Evolutionary conservation across 2,329 filamentous ascomycete genomes (phyloP).

Genomic region (Neonectria hederae): DNA sequence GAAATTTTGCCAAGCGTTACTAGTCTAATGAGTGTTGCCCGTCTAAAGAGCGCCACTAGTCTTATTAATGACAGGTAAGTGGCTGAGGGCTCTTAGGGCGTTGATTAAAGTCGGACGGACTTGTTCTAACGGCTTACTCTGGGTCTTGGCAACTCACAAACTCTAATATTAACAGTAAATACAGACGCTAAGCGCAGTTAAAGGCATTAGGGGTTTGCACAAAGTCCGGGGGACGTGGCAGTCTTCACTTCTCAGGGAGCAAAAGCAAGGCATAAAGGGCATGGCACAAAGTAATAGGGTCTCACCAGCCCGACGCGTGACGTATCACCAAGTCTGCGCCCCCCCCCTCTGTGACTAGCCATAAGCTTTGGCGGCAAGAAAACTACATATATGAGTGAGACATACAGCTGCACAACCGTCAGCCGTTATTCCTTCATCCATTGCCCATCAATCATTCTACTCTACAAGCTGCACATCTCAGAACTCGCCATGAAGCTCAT

Average conservation of each 20-base stretch:
- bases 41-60: too few species aligned
- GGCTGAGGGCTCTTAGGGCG: background rate
- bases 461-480: background rate
- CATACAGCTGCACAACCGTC: background rate
- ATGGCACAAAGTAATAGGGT: background rate
- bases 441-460: background rate
- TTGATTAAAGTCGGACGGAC: background rate
- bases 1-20: background rate
- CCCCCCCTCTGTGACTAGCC: background rate
- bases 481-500: background rate
- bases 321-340: background rate
- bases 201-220: background rate
- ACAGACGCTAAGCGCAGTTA: background rate
- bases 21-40: background rate
- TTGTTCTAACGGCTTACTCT: background rate
- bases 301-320: background rate
- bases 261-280: background rate
- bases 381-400: background rate
- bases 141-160: background rate
- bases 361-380: background rate
- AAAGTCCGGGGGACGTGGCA: background rate
- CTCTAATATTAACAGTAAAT: background rate
- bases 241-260: background rate
- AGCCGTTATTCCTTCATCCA: background rate
- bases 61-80: background rate